These are phyloP conservation scores for Pichia paraexigua DNA, from an alignment of 805 yeast species.

Conservation along the genomic window DNA sequence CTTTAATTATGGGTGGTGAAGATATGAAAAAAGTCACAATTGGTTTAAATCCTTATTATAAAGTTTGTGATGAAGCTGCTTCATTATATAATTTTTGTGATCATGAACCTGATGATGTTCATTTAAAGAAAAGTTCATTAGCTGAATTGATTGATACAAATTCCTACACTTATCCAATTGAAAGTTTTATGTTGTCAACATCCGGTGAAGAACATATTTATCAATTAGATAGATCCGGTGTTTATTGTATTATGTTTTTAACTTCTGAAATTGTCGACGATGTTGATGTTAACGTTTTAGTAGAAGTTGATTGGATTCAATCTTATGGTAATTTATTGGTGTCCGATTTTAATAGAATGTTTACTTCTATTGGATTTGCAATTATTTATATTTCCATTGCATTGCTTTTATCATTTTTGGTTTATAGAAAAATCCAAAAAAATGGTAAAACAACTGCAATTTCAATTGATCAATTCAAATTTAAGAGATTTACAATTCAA, in stretches of 20 bases:
- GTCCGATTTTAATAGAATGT: conserved; percentile 23
- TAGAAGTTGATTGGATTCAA: conserved; percentile 27
- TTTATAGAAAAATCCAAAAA: conserved; percentile 9
- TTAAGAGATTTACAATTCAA: conserved; percentile 20
- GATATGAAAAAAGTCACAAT: conserved; percentile 21
- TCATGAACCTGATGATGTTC: conserved; percentile 13
- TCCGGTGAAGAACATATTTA: conserved; percentile 10
- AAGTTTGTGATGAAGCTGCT: conserved; percentile 28
- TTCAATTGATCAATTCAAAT: conserved; percentile 12
- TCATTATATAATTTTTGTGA: conserved; percentile 17
- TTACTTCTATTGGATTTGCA: conserved; percentile 17
- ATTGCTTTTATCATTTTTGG: conserved; percentile 11
- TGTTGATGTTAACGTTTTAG: conserved; percentile 6
- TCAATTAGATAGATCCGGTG: conserved; percentile 15
- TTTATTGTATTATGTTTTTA: conserved; percentile 23
- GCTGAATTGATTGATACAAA: conserved; percentile 15
- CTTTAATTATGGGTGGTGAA: conserved; percentile 18
- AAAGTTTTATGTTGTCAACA: conserved; percentile 10
- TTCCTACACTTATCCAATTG: conserved; percentile 13
- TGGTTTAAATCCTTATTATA: conserved; percentile 18
- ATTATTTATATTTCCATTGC: conserved; percentile 16
- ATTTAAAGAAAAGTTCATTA: conserved; percentile 10
- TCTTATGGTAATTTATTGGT: conserved; percentile 25
- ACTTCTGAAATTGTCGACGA: conserved; percentile 12
- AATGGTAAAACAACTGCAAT: conserved; percentile 19